Base-by-base conservation (phyloP, 108 stramenopile genomes). In the Stephanodiscus triporus region DNA sequence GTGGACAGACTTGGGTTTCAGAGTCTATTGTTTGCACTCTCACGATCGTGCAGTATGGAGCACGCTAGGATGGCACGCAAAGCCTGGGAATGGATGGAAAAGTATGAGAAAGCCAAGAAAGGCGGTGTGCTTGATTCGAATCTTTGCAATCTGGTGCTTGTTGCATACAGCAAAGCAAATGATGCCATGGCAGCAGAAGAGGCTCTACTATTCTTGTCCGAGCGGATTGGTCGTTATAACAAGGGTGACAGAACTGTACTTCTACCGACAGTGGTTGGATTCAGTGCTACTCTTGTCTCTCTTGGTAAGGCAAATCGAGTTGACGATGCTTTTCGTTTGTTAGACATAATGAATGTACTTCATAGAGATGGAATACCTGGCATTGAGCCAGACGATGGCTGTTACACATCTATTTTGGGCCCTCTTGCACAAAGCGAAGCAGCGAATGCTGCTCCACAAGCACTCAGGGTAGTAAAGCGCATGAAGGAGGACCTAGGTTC, bases 51-150 rank as follows among this genome's bases (percentile, higher is more conserved):
- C 49, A 64, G 72, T 42, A 29, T 74, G 19, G 68, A 81, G 24
- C 43, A 81, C 66, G 80, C 80, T n/a, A 32, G n/a, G 51, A 37
- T 57, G 23, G 73, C 68, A 53, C 68, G 42, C 6, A 67, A 70
- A 53, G 59, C 66, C 32, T 81, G 68, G 73, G 80, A 81, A 49
- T 68, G 80, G 50, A 67, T 81, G n/a, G 80, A 81, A 70, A 32
- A 47, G 17, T 69, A 32, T 45, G 42, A 51, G 10, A 68, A 49
- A 49, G 2, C 27, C 8, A 59, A 20, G 51, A 45, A n/a, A 11
- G 14, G 1, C 26, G 36, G 48, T n/a, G 20, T 73, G 24, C 66
- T 81, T 19, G 63, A 73, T 66, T 74, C 80, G 42, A 62, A 63
- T 40, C 11, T 63, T 22, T 81, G 73, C 63, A 74, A 81, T 47